phyloP scores from a whole-genome alignment of 2,329 filamentous ascomycete genomes.

The Neobulgaria alba region DNA sequence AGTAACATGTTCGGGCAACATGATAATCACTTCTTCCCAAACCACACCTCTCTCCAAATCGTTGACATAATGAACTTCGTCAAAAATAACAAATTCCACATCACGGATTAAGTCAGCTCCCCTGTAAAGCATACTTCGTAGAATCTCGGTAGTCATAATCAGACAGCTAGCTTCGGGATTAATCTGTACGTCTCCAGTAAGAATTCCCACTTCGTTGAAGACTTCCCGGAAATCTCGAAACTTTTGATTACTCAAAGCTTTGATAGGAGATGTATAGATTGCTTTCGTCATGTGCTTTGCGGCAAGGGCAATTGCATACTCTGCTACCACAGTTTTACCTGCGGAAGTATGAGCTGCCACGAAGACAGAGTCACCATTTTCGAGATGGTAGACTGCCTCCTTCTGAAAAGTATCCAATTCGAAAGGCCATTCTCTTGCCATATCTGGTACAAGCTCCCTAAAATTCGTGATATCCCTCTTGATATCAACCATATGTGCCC shows the following conservation, averaged over 20 bases:
- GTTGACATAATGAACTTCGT: slow-evolving; percentile 98
- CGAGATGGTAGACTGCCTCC: slow-evolving; percentile 94
- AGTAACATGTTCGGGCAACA: slow-evolving; percentile 95
- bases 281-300: slow-evolving; percentile 99
- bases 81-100: slow-evolving; percentile 97
- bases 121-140: slow-evolving; percentile 95
- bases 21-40: slow-evolving; percentile 99
- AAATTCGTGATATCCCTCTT: slow-evolving; percentile 93
- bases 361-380: slow-evolving; percentile 94
- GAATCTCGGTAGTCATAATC: slow-evolving; percentile 98
- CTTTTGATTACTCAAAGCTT: slow-evolving; percentile 96
- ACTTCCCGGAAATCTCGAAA: slow-evolving; percentile 86
- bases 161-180: slow-evolving; percentile 94
- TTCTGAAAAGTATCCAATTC: slow-evolving; percentile 98
- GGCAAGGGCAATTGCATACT: slow-evolving; percentile 93
- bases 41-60: slow-evolving; percentile 93
- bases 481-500: slow-evolving; percentile 98
- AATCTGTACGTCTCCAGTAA: slow-evolving; percentile 97
- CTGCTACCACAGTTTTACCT: slow-evolving; percentile 95
- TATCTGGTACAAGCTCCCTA: slow-evolving; percentile 83
- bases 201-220: slow-evolving; percentile 93
- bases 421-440: slow-evolving; percentile 94
- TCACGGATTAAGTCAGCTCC: slow-evolving; percentile 93
- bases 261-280: slow-evolving; percentile 98
- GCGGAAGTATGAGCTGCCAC: slow-evolving; percentile 96